phyloP scores from a whole-genome alignment of 371 early-diverging fungal species.

The Conidiobolus incongruus region DNA sequence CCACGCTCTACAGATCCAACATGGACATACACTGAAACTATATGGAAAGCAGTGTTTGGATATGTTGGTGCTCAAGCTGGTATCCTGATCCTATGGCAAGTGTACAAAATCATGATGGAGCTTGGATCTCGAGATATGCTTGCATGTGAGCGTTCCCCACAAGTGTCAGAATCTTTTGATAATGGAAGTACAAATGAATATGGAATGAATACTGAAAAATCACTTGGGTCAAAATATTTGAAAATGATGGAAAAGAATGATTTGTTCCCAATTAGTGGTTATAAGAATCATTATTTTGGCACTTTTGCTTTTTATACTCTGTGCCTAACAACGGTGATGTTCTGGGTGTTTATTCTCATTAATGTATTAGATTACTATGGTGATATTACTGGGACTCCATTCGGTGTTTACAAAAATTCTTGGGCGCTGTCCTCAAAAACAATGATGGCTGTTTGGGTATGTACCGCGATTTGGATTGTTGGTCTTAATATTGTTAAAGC shows the following conservation, averaged over 20 bases:
- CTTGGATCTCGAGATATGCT: background rate
- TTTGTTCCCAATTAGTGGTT: conserved; percentile 28
- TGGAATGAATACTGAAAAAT: too few relatives aligned
- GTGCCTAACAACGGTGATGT: conserved; percentile 26
- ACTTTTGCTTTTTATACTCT: conserved; percentile 22
- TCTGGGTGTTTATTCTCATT: conserved; percentile 32
- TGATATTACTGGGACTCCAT: conserved; percentile 13
- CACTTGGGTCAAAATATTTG: too few relatives aligned
- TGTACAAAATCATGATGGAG: conserved; percentile 14
- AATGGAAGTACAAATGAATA: too few relatives aligned
- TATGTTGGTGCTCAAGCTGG: conserved; percentile 11
- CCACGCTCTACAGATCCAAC: conserved; percentile 16
- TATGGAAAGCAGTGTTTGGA: conserved; percentile 29
- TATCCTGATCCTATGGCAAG: conserved; percentile 18
- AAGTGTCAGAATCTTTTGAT: too few relatives aligned
- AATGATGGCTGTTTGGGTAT: conserved; percentile 35
- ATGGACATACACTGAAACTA: conserved; percentile 26
- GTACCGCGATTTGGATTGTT: conserved; percentile 43
- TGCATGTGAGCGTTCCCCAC: background rate
- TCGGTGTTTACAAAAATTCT: conserved; percentile 19
- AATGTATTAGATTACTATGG: conserved; percentile 46
- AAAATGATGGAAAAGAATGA: too few relatives aligned
- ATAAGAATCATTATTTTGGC: conserved; percentile 27
- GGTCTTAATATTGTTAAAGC: conserved; percentile 14
- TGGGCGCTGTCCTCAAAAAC: conserved; percentile 27